phyloP scores from a whole-genome alignment of 2,329 filamentous ascomycete genomes.

The Bimuria novae-zelandiae region DNA sequence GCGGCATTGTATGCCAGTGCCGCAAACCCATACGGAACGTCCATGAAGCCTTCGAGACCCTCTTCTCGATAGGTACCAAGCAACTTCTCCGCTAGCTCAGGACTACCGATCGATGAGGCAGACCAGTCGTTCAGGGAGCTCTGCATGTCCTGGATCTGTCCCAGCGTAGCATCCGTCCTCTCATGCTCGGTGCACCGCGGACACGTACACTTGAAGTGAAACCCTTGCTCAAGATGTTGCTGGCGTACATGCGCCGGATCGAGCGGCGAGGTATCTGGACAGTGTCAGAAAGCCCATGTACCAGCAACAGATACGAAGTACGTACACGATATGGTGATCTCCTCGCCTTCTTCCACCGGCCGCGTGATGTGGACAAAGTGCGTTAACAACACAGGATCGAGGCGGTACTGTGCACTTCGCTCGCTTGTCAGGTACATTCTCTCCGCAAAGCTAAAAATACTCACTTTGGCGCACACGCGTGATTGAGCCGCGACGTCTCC shows the following conservation, averaged over 20 bases:
- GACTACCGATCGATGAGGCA: conserved; percentile 17
- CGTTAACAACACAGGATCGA: conserved; percentile 43
- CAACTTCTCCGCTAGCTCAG: conserved; percentile 37
- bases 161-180: conserved; percentile 38
- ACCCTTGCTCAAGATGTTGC: conserved; percentile 36
- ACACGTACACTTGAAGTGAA: conserved; percentile 51
- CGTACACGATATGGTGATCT: conserved; percentile 49
- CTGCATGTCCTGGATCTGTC: conserved; percentile 38
- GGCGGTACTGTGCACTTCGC: conserved; percentile 46
- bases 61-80: conserved; percentile 44
- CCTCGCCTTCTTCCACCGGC: conserved; percentile 41
- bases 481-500: conserved; percentile 48
- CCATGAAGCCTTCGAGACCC: conserved; percentile 46
- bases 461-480: conserved; percentile 47
- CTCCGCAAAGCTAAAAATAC: not conserved
- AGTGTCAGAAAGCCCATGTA: not conserved
- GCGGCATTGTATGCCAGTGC: conserved; percentile 48
- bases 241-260: conserved; percentile 36
- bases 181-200: conserved; percentile 36
- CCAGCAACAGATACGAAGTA: not conserved
- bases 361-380: conserved; percentile 47
- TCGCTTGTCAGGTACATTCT: not conserved
- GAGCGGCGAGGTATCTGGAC: conserved; percentile 43
- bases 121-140: conserved; percentile 38
- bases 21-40: conserved; percentile 47